These are phyloP conservation scores for Pleurotus pulmonarius DNA, from an alignment of 768 basidiomycete genomes.

Conservation along the genomic window DNA sequence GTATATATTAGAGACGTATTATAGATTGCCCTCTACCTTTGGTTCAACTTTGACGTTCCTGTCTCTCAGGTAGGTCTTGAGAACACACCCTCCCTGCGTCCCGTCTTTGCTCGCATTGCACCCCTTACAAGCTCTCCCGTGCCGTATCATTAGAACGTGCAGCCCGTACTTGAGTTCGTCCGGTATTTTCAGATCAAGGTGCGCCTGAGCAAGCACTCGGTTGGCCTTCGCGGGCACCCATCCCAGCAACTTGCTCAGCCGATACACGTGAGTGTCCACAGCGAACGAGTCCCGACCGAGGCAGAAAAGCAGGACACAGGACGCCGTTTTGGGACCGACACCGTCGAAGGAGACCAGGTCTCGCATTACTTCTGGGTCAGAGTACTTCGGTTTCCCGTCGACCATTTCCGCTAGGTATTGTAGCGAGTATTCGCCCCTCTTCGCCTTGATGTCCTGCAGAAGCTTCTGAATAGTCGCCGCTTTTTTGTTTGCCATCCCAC, in stretches of 20 bases:
- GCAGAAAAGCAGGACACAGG: slow-evolving; percentile 59
- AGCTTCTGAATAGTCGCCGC: slow-evolving; percentile 51
- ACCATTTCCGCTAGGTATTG: slow-evolving; percentile 42
- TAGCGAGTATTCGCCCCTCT: slow-evolving; percentile 51
- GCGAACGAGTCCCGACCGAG: slow-evolving; percentile 59
- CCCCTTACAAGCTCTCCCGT: slow-evolving; percentile 51
- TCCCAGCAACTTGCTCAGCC: slow-evolving; percentile 45
- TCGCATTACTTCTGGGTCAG: slow-evolving; percentile 51
- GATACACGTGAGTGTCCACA: slow-evolving; percentile 62
- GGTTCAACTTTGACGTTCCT: not conserved
- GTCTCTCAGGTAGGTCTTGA: slow-evolving; percentile 27
- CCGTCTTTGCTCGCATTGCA: slow-evolving; percentile 36
- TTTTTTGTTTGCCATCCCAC: slow-evolving; percentile 60
- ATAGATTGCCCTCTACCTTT: not conserved
- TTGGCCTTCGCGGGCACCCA: slow-evolving; percentile 49
- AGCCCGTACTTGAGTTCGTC: slow-evolving; percentile 51
- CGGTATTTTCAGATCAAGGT: slow-evolving; percentile 50
- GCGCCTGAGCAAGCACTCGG: slow-evolving; percentile 51
- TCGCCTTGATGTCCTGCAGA: slow-evolving; percentile 35
- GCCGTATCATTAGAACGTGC: slow-evolving; percentile 56
- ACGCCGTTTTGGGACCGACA: slow-evolving; percentile 62
- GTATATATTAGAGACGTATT: not conserved
- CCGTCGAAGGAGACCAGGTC: slow-evolving; percentile 54
- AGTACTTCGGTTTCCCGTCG: slow-evolving; percentile 17
- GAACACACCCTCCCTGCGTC: slow-evolving; percentile 18